Evolutionary conservation across 1,284 basidiomycete genomes (phyloP), one percentile per base, ranked within the genome.

Genomic region (Chondrostereum purpureum): DNA sequence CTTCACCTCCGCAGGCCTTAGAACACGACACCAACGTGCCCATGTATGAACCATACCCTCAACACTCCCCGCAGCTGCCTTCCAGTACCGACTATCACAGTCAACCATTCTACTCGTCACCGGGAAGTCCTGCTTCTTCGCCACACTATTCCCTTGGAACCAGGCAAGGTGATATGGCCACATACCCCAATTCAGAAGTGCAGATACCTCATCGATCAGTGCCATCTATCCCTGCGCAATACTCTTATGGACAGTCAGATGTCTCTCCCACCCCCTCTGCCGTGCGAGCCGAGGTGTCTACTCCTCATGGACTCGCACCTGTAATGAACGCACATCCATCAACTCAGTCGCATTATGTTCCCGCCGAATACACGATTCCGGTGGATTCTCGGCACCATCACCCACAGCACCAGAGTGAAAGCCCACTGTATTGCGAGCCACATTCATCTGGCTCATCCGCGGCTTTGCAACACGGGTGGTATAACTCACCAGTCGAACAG

Each of bases 1-100:
- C 62, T n/a, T 43, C 48, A 5, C n/a, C 23, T 62, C 63, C 48
- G 78, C 71, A 2, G 64, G 61, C 12, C 48, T 48, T 38, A 8
- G 27, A 31, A n/a, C 27, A 31, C n/a, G 27, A 8, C 8, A 31
- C 8, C 27, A 31, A 8, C n/a, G 27, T 31, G 8, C n/a, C 27
- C 8, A 31, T n/a, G 27, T 31, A 31, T 31, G 27, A 31, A 31
- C n/a, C 27, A 8, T 31, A 31, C 27, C 27, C 27, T 31, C 8
- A 31, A 31, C 8, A 31, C 27, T 31, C 8, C 27, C 27, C 8
- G 27, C 8, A 31, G 27, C n/a, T n/a, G n/a, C n/a, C n/a, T n/a
- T n/a, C n/a, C n/a, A n/a, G n/a, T n/a, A n/a, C n/a, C n/a, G n/a
- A n/a, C n/a, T n/a, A n/a, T n/a, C n/a, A n/a, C n/a, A n/a, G n/a